Evolutionary conservation across 139 green algal species (phyloP).

Genomic region (Chlorokybus atmophyticus): DNA sequence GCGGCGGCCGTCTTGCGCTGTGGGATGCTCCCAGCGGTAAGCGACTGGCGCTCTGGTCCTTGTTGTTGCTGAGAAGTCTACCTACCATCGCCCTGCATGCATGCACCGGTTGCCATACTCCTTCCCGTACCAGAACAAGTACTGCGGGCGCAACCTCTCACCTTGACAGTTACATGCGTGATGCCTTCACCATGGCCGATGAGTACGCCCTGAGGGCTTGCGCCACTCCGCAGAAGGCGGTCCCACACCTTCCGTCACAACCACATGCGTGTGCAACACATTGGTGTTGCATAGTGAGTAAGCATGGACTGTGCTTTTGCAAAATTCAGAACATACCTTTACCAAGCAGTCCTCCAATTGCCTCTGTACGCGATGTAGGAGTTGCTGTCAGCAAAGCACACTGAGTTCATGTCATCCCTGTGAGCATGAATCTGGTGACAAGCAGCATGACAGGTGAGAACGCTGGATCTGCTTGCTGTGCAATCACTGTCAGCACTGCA

Average conservation of each 20-base stretch:
- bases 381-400: constrained; percentile 41
- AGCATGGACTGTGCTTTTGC: constrained; percentile 32
- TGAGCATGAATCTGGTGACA: no score
- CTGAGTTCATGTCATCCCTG: constrained; percentile 79
- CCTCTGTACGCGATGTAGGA: constrained; percentile 54
- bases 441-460: no score
- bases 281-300: background rate
- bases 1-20: constrained; percentile 21
- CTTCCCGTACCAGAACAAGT: background rate
- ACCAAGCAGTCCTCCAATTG: constrained; percentile 57
- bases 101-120: constrained; percentile 23
- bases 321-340: constrained; percentile 66
- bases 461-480: no score
- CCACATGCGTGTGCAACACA: background rate
- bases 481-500: no score
- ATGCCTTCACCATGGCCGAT: constrained; percentile 78
- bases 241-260: background rate
- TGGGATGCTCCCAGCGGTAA: constrained; percentile 62
- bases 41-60: constrained; percentile 75
- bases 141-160: background rate
- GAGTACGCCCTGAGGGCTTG: constrained; percentile 42
- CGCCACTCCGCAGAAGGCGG: background rate
- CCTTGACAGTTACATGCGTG: constrained; percentile 36
- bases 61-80: no score
- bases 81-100: constrained; percentile 40